phyloP scores from a whole-genome alignment of 441 rosid genomes.

The Erodium moschatum region DNA sequence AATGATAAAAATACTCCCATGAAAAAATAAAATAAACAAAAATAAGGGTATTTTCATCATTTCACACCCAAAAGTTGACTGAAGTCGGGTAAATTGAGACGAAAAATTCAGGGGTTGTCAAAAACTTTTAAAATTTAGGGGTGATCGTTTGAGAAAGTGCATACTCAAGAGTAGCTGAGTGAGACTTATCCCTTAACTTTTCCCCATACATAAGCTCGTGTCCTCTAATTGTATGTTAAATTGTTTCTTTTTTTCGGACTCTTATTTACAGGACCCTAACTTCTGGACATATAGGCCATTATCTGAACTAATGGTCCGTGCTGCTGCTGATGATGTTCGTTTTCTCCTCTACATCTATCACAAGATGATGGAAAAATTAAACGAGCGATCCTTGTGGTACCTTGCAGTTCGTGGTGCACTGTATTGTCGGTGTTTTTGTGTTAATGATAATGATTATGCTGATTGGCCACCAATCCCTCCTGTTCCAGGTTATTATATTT shows the following conservation, averaged over 20 bases:
- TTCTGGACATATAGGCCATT: conserved; percentile 84
- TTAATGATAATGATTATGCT: conserved; percentile 51
- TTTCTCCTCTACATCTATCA: conserved; percentile 68
- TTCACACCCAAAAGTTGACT: no score
- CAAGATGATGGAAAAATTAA: conserved; percentile 74
- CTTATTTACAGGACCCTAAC: conserved; percentile 57
- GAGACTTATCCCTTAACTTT: no score
- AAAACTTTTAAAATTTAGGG: background rate
- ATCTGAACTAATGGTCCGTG: conserved; percentile 76
- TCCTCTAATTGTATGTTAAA: no score
- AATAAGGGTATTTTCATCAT: no score
- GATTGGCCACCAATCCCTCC: conserved; percentile 70
- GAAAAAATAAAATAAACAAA: no score
- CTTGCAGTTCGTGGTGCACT: conserved; percentile 78
- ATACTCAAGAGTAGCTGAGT: no score
- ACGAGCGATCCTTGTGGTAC: conserved; percentile 58
- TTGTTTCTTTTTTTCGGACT: conserved; percentile 6
- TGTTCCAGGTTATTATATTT: conserved; percentile 53
- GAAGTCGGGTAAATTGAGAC: no score
- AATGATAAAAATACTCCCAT: no score
- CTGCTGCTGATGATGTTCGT: conserved; percentile 94
- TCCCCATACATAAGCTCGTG: no score
- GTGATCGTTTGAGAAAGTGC: no score
- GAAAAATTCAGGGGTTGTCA: no score
- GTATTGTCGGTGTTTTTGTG: conserved; percentile 79